Conservation (phyloP, 495 filamentous ascomycete species). For the Lasiosphaeria miniovina region DNA sequence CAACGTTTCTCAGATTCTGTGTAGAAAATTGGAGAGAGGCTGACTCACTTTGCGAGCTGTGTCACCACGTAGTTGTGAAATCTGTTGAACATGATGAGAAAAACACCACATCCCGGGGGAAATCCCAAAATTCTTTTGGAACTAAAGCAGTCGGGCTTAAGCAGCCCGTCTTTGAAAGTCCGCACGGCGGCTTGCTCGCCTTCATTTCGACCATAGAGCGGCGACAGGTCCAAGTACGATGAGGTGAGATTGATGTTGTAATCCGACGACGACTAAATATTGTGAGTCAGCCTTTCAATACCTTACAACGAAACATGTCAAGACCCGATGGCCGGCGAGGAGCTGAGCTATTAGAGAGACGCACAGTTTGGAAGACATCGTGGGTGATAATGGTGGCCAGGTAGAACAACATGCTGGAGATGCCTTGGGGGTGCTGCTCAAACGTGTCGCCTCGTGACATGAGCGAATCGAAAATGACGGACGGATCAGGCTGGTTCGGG, state of each 20-base stretch:
- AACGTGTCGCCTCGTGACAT: constrained; percentile 40
- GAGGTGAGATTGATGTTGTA: constrained; percentile 59
- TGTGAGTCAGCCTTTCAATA: background rate
- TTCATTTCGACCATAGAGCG: constrained; percentile 80
- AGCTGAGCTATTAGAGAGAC: too few relatives aligned
- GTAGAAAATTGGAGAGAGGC: background rate
- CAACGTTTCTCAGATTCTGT: background rate
- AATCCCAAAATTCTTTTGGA: constrained; percentile 73
- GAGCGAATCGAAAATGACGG: constrained; percentile 59
- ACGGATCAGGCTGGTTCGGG: constrained; percentile 65
- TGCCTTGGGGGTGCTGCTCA: constrained; percentile 64
- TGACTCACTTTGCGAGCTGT: constrained; percentile 64
- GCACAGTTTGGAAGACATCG: constrained; percentile 47
- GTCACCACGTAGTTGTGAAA: constrained; percentile 81
- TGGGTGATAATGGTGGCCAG: constrained; percentile 81
- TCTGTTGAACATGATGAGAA: constrained; percentile 74
- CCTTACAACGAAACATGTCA: background rate
- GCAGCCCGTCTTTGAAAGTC: constrained; percentile 74
- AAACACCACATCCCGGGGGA: constrained; percentile 74
- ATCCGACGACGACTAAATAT: constrained; percentile 21
- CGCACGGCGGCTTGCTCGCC: constrained; percentile 71
- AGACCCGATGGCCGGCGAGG: too few relatives aligned
- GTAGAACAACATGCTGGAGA: constrained; percentile 83
- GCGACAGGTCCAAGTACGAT: constrained; percentile 82
- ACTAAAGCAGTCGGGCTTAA: constrained; percentile 81